Evolutionary conservation across 1,284 basidiomycete species (phyloP), one percentile per base, ranked within the genome.

Genomic region (Mycena citricolor): DNA sequence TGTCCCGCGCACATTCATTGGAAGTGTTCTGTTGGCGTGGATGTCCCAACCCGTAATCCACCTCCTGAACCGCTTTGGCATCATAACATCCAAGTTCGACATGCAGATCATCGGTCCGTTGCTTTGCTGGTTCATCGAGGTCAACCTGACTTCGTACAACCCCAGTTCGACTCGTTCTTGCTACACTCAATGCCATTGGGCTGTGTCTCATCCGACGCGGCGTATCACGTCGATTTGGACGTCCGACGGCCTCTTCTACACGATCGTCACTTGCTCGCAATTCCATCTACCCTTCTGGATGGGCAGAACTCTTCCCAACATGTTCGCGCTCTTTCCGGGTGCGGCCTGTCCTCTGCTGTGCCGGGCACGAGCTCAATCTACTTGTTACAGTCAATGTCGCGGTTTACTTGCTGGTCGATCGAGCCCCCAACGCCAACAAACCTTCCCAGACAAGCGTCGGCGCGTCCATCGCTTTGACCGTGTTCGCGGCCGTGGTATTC

Each of bases 271-370:
- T 2, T 76, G 83, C 47, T 79, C 81, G 0, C 93, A 97, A 61
- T 98, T 97, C 61, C 95, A 98, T 63, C 64, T 94, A 10, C 83
- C 85, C 4, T 99, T 93, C 64, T 99, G 93, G 85, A 87, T 91
- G 67, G 83, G 92, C 4, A 72, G 95, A 34, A 97, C 95, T 0
- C 68, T 97, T 12, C 94, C 95, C 0, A 99, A 99, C 63, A 94
- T 94, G 79, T 82, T 94, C 51, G 93, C 93, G 4, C 70, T 95
- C 14, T 73, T 88, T 8, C 79, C 84, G 39, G 85, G 91, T 94
- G 53, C 39, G 77, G 61, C 20, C 16, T 4, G 20, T 37, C 26
- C 17, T 28, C 16, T 33, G 33, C 26, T 21, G 14, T 23, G 16
- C 28, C 30, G 25, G 32, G 4, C n/a, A 32, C 20, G 5, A 25